Percentiles rank a stretch among this genome's conserved stretches.
Evolutionary conservation across 768 basidiomycete genomes (phyloP).

Genomic region (Gymnopilus junonius): DNA sequence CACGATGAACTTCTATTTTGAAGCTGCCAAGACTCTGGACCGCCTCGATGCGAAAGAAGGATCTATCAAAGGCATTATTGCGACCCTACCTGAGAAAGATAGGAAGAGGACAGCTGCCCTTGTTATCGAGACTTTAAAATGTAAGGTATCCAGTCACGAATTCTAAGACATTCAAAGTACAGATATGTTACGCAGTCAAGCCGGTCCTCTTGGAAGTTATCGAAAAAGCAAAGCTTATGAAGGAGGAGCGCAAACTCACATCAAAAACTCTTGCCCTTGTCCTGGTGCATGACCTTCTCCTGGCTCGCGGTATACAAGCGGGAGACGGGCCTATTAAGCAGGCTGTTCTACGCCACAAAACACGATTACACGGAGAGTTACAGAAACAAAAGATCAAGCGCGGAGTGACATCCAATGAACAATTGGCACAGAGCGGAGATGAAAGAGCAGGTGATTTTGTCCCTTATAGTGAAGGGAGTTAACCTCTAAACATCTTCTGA

Average conservation of each 20-base stretch:
- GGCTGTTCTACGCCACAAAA: conserved; percentile 87
- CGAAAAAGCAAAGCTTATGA: conserved; percentile 64
- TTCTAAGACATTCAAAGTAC: conserved; percentile 14
- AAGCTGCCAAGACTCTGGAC: conserved; percentile 83
- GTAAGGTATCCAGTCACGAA: conserved; percentile 49
- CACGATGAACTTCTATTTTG: conserved; percentile 95
- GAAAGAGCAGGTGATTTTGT: conserved; percentile 58
- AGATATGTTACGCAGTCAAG: conserved; percentile 61
- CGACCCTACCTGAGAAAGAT: conserved; percentile 71
- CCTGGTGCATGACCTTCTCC: conserved; percentile 88
- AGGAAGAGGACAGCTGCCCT: conserved; percentile 83
- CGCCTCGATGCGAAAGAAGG: conserved; percentile 87
- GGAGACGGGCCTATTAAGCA: conserved; percentile 91
- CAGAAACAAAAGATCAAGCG: conserved; percentile 81
- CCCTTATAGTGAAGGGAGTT: conserved; percentile 8
- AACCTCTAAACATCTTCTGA: conserved; percentile 14
- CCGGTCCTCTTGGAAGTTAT: conserved; percentile 75
- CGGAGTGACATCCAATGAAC: conserved; percentile 65
- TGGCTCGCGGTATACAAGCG: conserved; percentile 86
- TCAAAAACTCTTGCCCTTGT: conserved; percentile 80
- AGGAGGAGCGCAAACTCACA: conserved; percentile 78
- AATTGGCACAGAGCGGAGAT: conserved; percentile 66
- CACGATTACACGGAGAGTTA: conserved; percentile 85
- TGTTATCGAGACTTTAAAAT: conserved; percentile 95
- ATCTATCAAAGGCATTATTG: conserved; percentile 87